Conservation (phyloP, 257 asterid genomes). For the Fraxinus anomala region DNA sequence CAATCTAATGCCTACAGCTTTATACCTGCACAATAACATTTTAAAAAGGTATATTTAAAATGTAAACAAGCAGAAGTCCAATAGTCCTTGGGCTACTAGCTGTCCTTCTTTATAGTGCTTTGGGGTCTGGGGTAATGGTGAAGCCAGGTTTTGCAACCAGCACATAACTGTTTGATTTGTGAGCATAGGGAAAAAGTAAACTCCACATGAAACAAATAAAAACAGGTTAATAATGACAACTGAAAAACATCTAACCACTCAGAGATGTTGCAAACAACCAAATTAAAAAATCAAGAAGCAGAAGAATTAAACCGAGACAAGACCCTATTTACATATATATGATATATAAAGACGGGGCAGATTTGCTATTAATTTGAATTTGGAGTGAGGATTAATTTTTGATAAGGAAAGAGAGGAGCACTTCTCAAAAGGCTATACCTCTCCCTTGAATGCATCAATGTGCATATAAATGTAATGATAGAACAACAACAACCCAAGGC, state of each 20-base stretch:
- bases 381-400: too few relatives aligned
- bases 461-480: not conserved
- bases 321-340: not conserved
- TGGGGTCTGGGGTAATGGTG: not conserved
- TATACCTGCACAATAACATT: constrained; percentile 59
- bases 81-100: not conserved
- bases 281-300: not conserved
- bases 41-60: constrained; percentile 14
- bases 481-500: not conserved
- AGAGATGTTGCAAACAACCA: not conserved
- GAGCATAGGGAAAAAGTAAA: not conserved
- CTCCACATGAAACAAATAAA: not conserved
- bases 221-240: not conserved
- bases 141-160: not conserved
- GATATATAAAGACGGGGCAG: not conserved
- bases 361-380: not conserved
- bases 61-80: not conserved
- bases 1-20: constrained; percentile 83
- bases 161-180: constrained; percentile 6
- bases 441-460: not conserved
- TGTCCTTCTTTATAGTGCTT: not conserved
- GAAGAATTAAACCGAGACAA: not conserved
- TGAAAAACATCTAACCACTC: not conserved
- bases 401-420: not conserved
- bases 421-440: too few relatives aligned